Evolutionary conservation across 306 rosid genomes (phyloP), one percentile per base, ranked within the genome.

Genomic region (Fragaria vesca): DNA sequence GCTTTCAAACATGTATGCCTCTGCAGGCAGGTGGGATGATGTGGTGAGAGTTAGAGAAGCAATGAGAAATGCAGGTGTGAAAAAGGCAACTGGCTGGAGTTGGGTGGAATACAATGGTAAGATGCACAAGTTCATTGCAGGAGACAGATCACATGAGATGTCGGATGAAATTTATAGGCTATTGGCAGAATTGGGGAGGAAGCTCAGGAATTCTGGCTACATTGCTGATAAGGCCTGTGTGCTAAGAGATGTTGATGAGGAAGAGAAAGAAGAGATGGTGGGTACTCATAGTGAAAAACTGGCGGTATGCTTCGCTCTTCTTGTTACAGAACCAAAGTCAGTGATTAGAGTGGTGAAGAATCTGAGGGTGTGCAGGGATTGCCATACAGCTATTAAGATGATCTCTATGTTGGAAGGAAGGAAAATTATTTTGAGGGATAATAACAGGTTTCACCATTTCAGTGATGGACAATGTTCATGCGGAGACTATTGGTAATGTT

Each of bases 1-100:
- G 83, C 91, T 91, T 51, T 85, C 91, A 20, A 91, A 89, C 82
- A 80, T 87, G 67, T 91, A 91, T 86, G 93, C 91, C 32, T 82
- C 80, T 10, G 85, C 84, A 16, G 88, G 89, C 73, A 87, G 90
- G 78, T 91, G 93, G 93, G 88, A 87, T 52, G 93, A 89, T 84
- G 91, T 83, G 34, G 88, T 78, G 74, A 81, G 67, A 83, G 85
- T 91, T 67, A 85, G 91, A 84, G 86, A 76, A 75, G 55, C 48
- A 81, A 89, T 91, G 96, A 82, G 38, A 79, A 77, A 66, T 69
- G 83, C 42, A 26, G 89, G 87, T 47, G 79, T 88, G 84, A 84
- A 82, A 69, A 89, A 91, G 79, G 69, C 86, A 66, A 80, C 84
- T 51, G 89, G 88, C 12, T 82, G 82, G 89, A 91, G 93, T 86